Percentiles rank a stretch among this genome's conserved stretches.
Evolutionary conservation across 768 basidiomycete genomes (phyloP).

Genomic region (Mycena floridula): DNA sequence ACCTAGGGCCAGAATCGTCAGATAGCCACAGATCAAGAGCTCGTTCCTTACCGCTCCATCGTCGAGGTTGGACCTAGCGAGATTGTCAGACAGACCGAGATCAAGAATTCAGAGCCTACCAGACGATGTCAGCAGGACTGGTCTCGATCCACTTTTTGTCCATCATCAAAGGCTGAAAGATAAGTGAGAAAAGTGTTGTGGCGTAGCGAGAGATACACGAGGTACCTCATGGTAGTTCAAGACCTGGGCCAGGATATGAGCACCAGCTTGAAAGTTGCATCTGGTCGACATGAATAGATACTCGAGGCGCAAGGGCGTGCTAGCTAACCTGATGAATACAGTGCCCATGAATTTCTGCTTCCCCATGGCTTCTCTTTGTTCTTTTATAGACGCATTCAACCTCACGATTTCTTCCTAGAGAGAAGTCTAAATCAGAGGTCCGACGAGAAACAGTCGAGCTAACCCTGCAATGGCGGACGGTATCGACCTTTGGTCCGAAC

Average conservation of each 20-base stretch:
- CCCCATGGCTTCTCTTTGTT: conserved; percentile 26
- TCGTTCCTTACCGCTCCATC: conserved; percentile 41
- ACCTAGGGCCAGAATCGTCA: too few relatives aligned
- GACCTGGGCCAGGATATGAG: conserved; percentile 63
- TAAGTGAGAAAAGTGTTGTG: background rate
- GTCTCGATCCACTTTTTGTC: conserved; percentile 57
- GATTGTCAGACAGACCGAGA: too few relatives aligned
- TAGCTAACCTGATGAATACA: conserved; percentile 61
- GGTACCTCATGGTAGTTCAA: conserved; percentile 44
- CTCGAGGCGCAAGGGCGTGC: too few relatives aligned
- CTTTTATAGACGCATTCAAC: conserved; percentile 37
- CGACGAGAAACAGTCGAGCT: conserved; percentile 1
- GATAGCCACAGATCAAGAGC: too few relatives aligned
- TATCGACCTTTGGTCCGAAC: conserved; percentile 59
- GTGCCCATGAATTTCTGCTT: conserved; percentile 45
- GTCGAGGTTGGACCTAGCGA: conserved; percentile 48
- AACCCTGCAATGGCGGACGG: conserved; percentile 56
- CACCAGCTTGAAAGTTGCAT: conserved; percentile 69
- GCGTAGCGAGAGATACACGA: conserved; percentile 1
- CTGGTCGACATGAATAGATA: too few relatives aligned
- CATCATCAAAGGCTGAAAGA: conserved; percentile 48
- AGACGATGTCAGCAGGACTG: conserved; percentile 50
- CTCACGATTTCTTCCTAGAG: conserved; percentile 44
- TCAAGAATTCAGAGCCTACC: too few relatives aligned
- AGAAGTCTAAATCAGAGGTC: background rate